These are phyloP conservation scores for Astragalus glycyphyllos DNA, from an alignment of 306 rosid genomes.

Conservation along the genomic window DNA sequence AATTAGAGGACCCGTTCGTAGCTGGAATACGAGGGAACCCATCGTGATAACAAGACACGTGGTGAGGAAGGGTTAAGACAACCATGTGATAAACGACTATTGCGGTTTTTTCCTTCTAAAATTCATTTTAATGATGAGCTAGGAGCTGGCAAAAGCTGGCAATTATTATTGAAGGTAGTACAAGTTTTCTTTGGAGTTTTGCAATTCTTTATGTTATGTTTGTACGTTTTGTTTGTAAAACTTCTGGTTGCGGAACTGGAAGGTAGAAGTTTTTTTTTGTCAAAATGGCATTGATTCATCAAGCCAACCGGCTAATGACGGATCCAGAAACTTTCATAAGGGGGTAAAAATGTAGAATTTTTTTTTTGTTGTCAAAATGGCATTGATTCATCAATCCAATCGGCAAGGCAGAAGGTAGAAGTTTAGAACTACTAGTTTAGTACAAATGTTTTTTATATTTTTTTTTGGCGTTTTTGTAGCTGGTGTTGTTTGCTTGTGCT, in stretches of 20 bases:
- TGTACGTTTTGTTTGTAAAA: constrained; percentile 33
- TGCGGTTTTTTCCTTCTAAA: not conserved
- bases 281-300: no score
- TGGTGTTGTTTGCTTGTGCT: no score
- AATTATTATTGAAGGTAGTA: constrained; percentile 38
- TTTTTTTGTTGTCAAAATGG: no score
- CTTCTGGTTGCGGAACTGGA: not conserved
- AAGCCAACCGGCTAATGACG: no score
- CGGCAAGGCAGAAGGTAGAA: no score
- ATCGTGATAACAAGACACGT: constrained; percentile 26
- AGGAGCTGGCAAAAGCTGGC: constrained; percentile 55
- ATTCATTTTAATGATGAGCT: not conserved
- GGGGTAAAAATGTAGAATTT: no score
- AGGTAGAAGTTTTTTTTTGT: not conserved
- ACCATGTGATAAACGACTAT: constrained; percentile 36
- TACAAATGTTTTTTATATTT: no score
- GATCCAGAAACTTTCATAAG: no score
- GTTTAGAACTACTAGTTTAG: no score
- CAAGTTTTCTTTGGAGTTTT: constrained; percentile 31
- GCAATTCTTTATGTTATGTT: constrained; percentile 22
- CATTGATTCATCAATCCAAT: no score
- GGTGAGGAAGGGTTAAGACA: not conserved
- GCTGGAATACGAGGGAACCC: constrained; percentile 10
- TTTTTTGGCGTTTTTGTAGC: no score
- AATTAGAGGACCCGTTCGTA: not conserved